These are phyloP conservation scores for Globisporangium iwayamae DNA, from an alignment of 352 stramenopile species.

Conservation along the genomic window DNA sequence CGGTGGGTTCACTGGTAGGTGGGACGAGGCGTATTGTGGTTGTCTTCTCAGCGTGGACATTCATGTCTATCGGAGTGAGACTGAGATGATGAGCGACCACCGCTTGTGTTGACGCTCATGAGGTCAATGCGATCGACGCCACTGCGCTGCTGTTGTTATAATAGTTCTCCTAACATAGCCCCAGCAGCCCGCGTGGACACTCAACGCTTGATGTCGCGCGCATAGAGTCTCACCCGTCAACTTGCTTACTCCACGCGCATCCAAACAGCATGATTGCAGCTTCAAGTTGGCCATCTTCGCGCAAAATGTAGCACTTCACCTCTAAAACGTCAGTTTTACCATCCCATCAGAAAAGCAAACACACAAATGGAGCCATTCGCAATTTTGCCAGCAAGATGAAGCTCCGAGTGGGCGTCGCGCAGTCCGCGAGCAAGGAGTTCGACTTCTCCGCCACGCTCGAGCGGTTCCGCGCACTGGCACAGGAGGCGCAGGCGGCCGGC, in stretches of 20 bases:
- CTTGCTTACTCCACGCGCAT: not conserved
- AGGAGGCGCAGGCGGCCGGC: conserved; percentile 10
- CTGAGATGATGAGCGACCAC: no score
- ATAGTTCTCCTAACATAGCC: no score
- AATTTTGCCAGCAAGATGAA: conserved; percentile 3
- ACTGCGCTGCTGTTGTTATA: no score
- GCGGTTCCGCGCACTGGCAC: conserved; percentile 17
- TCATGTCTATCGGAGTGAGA: no score
- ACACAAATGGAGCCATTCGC: not conserved
- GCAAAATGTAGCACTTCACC: not conserved
- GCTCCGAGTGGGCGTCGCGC: conserved; percentile 20
- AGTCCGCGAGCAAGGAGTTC: conserved; percentile 22
- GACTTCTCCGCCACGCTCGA: conserved; percentile 22
- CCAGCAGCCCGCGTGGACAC: no score
- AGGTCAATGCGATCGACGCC: no score
- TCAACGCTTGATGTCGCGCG: no score
- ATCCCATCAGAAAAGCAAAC: not conserved
- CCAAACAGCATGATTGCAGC: conserved; percentile 6
- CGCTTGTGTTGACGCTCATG: no score
- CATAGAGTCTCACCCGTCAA: no score
- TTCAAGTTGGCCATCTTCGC: not conserved
- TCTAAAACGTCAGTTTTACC: not conserved
- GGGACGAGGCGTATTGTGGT: no score
- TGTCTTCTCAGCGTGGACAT: no score
- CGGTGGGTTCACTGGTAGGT: no score